phyloP scores from a whole-genome alignment of 2,329 filamentous ascomycete genomes.

The Aaosphaeria pasadenensis region DNA sequence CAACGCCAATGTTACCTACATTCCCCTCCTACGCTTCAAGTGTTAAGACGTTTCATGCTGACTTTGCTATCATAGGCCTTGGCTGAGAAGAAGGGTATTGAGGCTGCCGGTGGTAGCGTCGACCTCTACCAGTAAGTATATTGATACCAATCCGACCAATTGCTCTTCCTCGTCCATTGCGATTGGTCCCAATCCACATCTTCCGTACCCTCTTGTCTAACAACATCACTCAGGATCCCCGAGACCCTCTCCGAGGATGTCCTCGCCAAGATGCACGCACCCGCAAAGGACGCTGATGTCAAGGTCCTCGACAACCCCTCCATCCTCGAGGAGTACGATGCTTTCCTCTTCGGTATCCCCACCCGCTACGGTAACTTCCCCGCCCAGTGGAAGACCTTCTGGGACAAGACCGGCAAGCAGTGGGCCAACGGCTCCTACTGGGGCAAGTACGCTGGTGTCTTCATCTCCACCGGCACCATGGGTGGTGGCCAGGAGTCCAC shows the following conservation, averaged over 20 bases:
- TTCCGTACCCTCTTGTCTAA: slow-evolving; percentile 3
- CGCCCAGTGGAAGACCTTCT: slow-evolving; percentile 90
- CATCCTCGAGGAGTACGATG: slow-evolving; percentile 74
- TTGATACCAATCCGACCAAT: background rate
- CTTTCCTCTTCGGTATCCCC: slow-evolving; percentile 88
- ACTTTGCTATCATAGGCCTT: slow-evolving; percentile 61
- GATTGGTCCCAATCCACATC: background rate
- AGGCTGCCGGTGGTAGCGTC: slow-evolving; percentile 77
- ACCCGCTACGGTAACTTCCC: slow-evolving; percentile 98
- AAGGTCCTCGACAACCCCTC: slow-evolving; percentile 58
- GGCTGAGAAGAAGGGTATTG: slow-evolving; percentile 86
- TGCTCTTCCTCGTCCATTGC: background rate
- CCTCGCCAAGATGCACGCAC: slow-evolving; percentile 86
- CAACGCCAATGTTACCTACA: background rate
- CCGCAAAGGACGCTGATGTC: slow-evolving; percentile 67
- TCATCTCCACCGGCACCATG: slow-evolving; percentile 76
- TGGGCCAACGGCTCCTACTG: slow-evolving; percentile 75
- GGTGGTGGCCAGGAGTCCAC: slow-evolving; percentile 96
- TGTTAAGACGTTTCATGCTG: background rate
- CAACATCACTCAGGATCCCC: slow-evolving; percentile 53
- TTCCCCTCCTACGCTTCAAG: background rate
- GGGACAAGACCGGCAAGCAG: slow-evolving; percentile 84
- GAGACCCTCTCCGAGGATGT: slow-evolving; percentile 88
- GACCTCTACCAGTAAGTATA: slow-evolving; percentile 73
- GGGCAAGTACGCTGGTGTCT: slow-evolving; percentile 89